Evolutionary conservation across 73 alveolate genomes (phyloP).

Genomic region (Tetrahymena borealis): DNA sequence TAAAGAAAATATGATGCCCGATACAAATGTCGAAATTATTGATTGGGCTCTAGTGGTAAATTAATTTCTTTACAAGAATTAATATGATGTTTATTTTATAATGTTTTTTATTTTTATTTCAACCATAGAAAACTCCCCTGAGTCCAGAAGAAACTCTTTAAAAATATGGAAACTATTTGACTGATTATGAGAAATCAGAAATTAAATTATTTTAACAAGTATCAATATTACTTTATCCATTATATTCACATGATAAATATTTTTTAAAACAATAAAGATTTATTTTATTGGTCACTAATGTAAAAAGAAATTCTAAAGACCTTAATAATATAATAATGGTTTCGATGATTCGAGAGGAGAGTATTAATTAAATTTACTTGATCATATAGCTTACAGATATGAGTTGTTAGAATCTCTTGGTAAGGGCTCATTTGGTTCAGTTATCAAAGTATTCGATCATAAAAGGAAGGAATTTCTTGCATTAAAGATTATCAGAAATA

Average conservation of each 20-base stretch:
- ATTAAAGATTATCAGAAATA: slow-evolving; percentile 73
- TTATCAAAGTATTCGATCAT: slow-evolving; percentile 74
- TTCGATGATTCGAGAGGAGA: slow-evolving; percentile 83
- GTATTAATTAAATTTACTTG: slow-evolving; percentile 59
- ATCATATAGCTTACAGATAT: slow-evolving; percentile 76
- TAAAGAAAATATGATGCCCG: background rate
- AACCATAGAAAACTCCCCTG: background rate
- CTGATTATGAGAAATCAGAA: background rate
- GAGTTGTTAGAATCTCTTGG: slow-evolving; percentile 81
- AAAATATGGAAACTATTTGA: background rate
- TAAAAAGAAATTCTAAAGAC: background rate
- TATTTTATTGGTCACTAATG: background rate
- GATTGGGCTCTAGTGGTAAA: background rate
- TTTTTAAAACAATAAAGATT: background rate
- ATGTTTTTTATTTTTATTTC: background rate
- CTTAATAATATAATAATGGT: slow-evolving; percentile 45
- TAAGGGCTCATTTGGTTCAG: slow-evolving; percentile 91
- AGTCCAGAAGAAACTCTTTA: background rate
- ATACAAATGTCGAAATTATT: background rate
- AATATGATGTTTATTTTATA: background rate
- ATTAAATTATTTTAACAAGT: background rate
- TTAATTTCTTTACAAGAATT: too few relatives aligned
- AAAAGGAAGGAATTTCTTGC: slow-evolving; percentile 65
- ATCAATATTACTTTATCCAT: background rate
- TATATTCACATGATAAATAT: background rate